Conservation (phyloP, 768 basidiomycete genomes). For the Rhizopogon salebrosus region DNA sequence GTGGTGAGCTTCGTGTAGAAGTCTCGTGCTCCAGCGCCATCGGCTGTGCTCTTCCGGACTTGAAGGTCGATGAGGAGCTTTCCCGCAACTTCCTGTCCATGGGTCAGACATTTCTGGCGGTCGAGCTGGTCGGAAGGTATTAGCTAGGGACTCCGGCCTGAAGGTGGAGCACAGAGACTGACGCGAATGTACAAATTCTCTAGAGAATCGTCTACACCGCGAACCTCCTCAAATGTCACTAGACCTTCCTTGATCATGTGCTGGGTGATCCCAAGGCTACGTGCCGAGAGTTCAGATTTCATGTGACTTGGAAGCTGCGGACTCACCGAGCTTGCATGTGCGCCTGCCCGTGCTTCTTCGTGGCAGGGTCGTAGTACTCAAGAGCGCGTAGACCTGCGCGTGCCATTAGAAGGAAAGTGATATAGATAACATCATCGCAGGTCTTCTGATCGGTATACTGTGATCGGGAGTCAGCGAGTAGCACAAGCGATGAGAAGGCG, state of each 20-base stretch:
- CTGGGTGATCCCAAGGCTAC: slow-evolving; percentile 76
- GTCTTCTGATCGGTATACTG: slow-evolving; percentile 67
- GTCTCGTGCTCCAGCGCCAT: slow-evolving; percentile 70
- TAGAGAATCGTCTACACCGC: slow-evolving; percentile 49
- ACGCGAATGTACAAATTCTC: slow-evolving; percentile 70
- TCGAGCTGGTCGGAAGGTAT: slow-evolving; percentile 48
- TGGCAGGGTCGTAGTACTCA: slow-evolving; percentile 78
- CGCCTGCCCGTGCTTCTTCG: slow-evolving; percentile 81
- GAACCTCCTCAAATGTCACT: slow-evolving; percentile 64
- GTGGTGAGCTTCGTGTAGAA: slow-evolving; percentile 80
- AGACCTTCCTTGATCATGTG: slow-evolving; percentile 70
- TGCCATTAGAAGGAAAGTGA: slow-evolving; percentile 85
- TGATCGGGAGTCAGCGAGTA: background rate
- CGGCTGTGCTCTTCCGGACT: slow-evolving; percentile 81
- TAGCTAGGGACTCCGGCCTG: background rate
- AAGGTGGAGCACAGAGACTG: slow-evolving; percentile 16
- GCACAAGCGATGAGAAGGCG: background rate
- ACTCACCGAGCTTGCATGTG: slow-evolving; percentile 85
- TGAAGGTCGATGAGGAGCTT: slow-evolving; percentile 77
- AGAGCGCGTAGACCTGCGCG: slow-evolving; percentile 73
- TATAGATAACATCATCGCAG: slow-evolving; percentile 72
- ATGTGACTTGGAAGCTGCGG: background rate
- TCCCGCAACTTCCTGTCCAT: slow-evolving; percentile 64
- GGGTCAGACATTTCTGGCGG: slow-evolving; percentile 56
- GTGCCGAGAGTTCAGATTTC: background rate